Evolutionary conservation across 2,329 filamentous ascomycete species (phyloP), one percentile per base, ranked within the genome.

Genomic region (Talaromyces sp.): DNA sequence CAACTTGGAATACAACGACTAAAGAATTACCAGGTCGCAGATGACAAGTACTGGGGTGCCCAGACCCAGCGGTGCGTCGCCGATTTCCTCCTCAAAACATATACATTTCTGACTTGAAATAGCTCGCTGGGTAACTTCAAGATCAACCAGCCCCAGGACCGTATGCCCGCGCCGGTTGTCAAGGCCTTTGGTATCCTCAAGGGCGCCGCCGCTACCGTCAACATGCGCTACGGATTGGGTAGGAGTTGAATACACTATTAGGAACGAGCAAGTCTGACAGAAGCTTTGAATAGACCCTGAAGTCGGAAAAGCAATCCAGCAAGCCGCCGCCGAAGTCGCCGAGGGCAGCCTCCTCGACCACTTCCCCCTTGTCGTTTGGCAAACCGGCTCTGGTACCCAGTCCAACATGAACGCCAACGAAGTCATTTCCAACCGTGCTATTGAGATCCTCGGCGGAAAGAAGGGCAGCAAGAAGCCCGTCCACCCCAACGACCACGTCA

Each of bases 331-430:
- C 65, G 95, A 99, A 82, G 93, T 99, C 47, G 93, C 93, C 61
- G 89, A 91, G 66, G 87, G 95, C 74, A 96, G 97, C 85, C 88
- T 98, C 71, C 78, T 96, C 72, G 93, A 97, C 78, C 93, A 98
- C 84, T 98, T 99, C 82, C 95, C 95, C 67, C 90, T 98, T 64
- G 93, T 98, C 61, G 93, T 99, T 74, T 99, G 95, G 95, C 95
- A 99, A 84, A 99, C 95, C 59, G 95, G 95, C 66, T 98, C 95
- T 57, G 95, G 95, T 75, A 98, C 95, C 32, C 95, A 98, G 84
- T 97, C 93, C 78, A 98, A 96, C 87, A 98, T 98, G 95, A 99
- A 99, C 82, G 93, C 93, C 76, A 99, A 99, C 83, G 95, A 99
- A 79, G 95, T 99, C 79, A 98, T 99, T 79, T 97, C 93, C 67